Conservation (phyloP, 1,139 yeast species). For the Hyphopichia pseudoburtonii region DNA sequence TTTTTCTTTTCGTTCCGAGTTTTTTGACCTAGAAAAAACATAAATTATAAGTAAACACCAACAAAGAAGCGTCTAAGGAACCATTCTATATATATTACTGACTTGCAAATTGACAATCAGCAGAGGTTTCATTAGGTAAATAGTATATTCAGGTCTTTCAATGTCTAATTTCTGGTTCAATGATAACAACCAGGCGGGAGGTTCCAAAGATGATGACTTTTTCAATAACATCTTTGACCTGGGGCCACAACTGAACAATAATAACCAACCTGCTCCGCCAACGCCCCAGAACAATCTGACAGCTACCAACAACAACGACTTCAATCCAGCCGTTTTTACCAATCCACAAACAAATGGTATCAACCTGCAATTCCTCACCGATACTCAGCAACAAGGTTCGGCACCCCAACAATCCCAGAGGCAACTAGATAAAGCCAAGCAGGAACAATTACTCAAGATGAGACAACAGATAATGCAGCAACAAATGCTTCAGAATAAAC, state of each 20-base stretch:
- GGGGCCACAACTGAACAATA: constrained; percentile 5
- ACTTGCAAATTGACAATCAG: too few relatives aligned
- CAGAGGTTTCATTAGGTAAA: too few relatives aligned
- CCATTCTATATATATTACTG: too few relatives aligned
- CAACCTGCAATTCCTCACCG: constrained; percentile 30
- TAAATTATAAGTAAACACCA: too few relatives aligned
- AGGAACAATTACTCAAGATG: constrained; percentile 34
- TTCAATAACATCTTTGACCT: constrained; percentile 36
- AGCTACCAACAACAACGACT: constrained; percentile 9
- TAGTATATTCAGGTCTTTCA: too few relatives aligned
- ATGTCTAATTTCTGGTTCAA: constrained; percentile 49
- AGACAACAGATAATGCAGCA: constrained; percentile 44
- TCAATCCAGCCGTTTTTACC: constrained; percentile 6
- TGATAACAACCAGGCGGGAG: constrained; percentile 16
- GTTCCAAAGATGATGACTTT: constrained; percentile 31
- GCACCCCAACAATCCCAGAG: constrained; percentile 21
- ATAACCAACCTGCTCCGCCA: constrained; percentile 1
- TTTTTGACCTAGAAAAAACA: too few relatives aligned
- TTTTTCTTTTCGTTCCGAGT: too few relatives aligned
- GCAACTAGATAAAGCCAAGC: constrained; percentile 13
- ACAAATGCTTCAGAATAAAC: constrained; percentile 30
- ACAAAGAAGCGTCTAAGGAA: too few relatives aligned
- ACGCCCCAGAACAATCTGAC: constrained; percentile 2
- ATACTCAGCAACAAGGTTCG: constrained; percentile 17
- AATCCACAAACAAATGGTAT: constrained; percentile 11